Base-by-base conservation (phyloP, 2,329 filamentous ascomycete species). In the Phoma herbarum region DNA sequence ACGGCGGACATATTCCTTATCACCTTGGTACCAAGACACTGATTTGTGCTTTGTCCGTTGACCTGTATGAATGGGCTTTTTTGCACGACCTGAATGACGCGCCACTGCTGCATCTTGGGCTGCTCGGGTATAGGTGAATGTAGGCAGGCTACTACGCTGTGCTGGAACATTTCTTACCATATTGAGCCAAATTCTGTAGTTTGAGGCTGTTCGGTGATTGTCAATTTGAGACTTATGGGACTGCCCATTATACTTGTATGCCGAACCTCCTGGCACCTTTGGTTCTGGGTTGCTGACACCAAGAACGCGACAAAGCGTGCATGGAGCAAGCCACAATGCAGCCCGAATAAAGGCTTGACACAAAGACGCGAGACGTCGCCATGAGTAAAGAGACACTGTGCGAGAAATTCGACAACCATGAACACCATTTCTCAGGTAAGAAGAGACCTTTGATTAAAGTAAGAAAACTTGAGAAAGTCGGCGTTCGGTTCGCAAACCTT, bases 121-220 rank as follows among this genome's bases (percentile, higher is more conserved):
- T 12, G 28, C 20, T 54, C 20, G 31, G 12, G 18, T 20, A 20
- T 48, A 54, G 1, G 16, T 42, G 28, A 54, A 54, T 14, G 52
- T 35, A 4, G 52, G 44, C 7, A 54, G 26, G n/a, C 22, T 20
- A 5, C 4, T 20, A 3, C 35, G 23, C 9, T 29, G 39, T 16
- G 12, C 16, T 18, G 39, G 28, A 4, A 44, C 6, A 10, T 22
- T 37, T 28, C n/a, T 35, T 16, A 37, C 41, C 41, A 44, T 35
- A 4, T 3, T 22, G 41, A 23, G 16, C n/a, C 10, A 18, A 22
- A 12, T 22, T 11, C 28, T 16, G 1, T 35, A 14, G 1, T n/a
- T 31, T n/a, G 29, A 25, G 10, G 22, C 22, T 26, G 18, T 14
- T 25, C 6, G 20, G 28, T 28, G 16, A 16, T 18, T 4, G 16